Conservation (phyloP, 75 land plant genomes). For the Cupressus sempervirens region DNA sequence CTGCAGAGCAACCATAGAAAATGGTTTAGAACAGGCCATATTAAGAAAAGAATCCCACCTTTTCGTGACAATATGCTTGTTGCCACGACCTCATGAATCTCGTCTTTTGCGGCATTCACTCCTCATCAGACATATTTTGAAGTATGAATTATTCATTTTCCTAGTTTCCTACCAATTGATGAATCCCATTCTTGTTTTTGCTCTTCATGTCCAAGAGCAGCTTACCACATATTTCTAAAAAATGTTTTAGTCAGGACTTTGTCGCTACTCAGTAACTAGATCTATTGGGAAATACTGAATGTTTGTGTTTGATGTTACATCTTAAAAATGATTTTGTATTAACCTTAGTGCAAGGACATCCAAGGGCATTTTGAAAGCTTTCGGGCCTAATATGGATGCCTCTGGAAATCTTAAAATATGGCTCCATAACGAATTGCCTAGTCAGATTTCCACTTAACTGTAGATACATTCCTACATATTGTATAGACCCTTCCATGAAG, state of each 20-base stretch:
- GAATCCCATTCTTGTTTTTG: neutral
- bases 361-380: neutral
- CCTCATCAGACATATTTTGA: neutral
- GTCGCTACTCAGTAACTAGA: neutral
- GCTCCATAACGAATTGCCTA: neutral
- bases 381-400: neutral
- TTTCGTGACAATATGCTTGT: neutral
- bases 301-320: neutral
- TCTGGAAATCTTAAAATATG: neutral
- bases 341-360: neutral
- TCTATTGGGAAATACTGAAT: neutral
- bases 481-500: neutral
- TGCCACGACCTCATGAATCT: conserved; percentile 3
- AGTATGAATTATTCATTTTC: neutral
- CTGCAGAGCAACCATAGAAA: neutral
- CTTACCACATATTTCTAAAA: neutral
- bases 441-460: neutral
- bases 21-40: neutral
- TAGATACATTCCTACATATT: neutral
- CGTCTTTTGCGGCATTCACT: neutral
- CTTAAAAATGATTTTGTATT: neutral
- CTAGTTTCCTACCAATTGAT: neutral
- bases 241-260: neutral
- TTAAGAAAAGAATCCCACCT: neutral
- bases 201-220: neutral